Conservation (phyloP, 208 protist species). For the Strigomonas culicis region DNA sequence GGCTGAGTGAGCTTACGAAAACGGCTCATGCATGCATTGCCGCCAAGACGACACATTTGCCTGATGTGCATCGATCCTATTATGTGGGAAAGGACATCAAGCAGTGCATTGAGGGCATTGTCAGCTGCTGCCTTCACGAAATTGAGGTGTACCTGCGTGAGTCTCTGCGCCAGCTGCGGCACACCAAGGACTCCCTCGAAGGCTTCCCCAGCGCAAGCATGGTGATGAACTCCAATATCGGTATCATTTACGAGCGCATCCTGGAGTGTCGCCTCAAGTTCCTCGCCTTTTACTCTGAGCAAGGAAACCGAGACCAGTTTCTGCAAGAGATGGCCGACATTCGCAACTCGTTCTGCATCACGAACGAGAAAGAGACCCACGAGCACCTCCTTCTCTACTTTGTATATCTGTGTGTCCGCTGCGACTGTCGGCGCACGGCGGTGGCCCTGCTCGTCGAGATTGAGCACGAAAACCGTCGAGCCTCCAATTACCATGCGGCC, state of each 20-base stretch:
- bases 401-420: constrained; percentile 41
- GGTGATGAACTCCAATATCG: constrained; percentile 4
- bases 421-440: constrained; percentile 49
- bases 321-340: constrained; percentile 28
- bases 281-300: constrained; percentile 28
- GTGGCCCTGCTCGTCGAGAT: constrained; percentile 44
- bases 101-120: constrained; percentile 32
- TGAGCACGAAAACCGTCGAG: constrained; percentile 21
- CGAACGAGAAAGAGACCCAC: constrained; percentile 24
- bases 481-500: constrained; percentile 17
- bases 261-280: constrained; percentile 60
- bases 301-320: constrained; percentile 20
- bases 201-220: background rate
- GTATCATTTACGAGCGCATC: constrained; percentile 42
- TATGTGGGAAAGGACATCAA: constrained; percentile 35
- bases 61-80: constrained; percentile 23
- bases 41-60: constrained; percentile 25
- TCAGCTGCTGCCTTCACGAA: constrained; percentile 42
- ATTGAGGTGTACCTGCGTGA: constrained; percentile 70
- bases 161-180: constrained; percentile 59
- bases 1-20: constrained; percentile 25
- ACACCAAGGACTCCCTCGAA: constrained; percentile 10
- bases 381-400: constrained; percentile 40
- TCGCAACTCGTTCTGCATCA: constrained; percentile 18
- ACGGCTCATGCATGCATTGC: constrained; percentile 25